Evolutionary conservation across 148 eudicot genomes (phyloP).

Genomic region (Chenopodium formosanum): DNA sequence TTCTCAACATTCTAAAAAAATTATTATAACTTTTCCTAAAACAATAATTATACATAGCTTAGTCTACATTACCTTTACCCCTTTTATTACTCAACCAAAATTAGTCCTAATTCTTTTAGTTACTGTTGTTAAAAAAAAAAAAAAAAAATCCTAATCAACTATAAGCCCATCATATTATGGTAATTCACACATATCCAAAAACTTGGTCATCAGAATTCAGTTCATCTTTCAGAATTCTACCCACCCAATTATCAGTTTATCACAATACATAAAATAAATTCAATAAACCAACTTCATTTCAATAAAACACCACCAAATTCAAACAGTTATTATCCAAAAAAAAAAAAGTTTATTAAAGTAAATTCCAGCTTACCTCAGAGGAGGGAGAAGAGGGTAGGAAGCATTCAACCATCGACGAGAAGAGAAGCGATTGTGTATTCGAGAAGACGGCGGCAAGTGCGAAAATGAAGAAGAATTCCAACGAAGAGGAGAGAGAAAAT

Average conservation of each 20-base stretch:
- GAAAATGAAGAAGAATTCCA: conserved; percentile 22
- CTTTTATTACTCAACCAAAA: not conserved
- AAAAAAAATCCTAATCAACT: not conserved
- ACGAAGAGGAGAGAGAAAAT: conserved; percentile 19
- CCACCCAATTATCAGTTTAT: not conserved
- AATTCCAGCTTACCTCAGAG: conserved; percentile 32
- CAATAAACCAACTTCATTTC: not conserved
- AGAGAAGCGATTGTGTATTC: conserved; percentile 37
- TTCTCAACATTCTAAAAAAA: not conserved
- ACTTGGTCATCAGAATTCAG: not conserved
- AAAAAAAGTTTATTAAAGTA: not conserved
- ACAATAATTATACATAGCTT: not conserved
- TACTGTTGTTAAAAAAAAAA: too few relatives aligned
- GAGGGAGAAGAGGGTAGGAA: conserved; percentile 19
- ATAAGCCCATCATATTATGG: not conserved
- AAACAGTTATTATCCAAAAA: not conserved
- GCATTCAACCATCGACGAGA: conserved; percentile 41
- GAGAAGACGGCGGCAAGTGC: conserved; percentile 31
- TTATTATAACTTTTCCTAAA: not conserved
- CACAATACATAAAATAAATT: not conserved
- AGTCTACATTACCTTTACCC: not conserved
- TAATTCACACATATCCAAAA: not conserved
- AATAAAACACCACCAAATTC: not conserved
- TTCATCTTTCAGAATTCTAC: not conserved
- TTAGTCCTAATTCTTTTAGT: not conserved